Evolutionary conservation across 352 stramenopile genomes (phyloP).

Genomic region (Phytophthora constricta): DNA sequence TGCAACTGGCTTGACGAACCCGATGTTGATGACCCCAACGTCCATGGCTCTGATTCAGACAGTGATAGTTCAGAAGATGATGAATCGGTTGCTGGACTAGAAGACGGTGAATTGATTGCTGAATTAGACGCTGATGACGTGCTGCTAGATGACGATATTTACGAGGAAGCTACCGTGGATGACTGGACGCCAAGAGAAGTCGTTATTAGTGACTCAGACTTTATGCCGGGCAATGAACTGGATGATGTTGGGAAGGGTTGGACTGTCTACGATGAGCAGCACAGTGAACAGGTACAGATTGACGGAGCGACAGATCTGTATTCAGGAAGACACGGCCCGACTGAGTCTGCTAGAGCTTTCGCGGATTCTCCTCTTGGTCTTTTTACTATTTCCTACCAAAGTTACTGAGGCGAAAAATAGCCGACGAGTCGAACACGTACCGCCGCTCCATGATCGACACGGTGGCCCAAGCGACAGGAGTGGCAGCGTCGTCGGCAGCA

Average conservation of each 20-base stretch:
- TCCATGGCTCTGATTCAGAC: neutral
- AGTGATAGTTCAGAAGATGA: neutral
- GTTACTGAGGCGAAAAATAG: slow-evolving; percentile 3
- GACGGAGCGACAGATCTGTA: slow-evolving; percentile 7
- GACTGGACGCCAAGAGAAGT: neutral
- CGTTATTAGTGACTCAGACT: neutral
- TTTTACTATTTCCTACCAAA: slow-evolving; percentile 7
- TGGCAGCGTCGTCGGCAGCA: neutral
- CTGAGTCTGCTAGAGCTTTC: slow-evolving; percentile 1
- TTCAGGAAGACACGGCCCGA: neutral
- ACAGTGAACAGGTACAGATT: neutral
- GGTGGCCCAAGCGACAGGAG: neutral
- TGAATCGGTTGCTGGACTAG: neutral
- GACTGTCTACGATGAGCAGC: neutral
- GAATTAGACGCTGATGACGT: neutral
- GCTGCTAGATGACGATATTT: neutral
- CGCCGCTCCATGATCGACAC: neutral
- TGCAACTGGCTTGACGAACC: neutral
- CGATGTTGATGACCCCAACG: neutral
- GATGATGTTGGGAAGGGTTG: neutral
- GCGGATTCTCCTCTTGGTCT: neutral
- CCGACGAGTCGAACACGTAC: slow-evolving; percentile 1
- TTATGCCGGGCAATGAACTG: neutral
- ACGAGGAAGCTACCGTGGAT: neutral
- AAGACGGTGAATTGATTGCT: neutral